Conservation (phyloP, 371 early-diverging fungal species). For the Lichtheimia corymbifera region DNA sequence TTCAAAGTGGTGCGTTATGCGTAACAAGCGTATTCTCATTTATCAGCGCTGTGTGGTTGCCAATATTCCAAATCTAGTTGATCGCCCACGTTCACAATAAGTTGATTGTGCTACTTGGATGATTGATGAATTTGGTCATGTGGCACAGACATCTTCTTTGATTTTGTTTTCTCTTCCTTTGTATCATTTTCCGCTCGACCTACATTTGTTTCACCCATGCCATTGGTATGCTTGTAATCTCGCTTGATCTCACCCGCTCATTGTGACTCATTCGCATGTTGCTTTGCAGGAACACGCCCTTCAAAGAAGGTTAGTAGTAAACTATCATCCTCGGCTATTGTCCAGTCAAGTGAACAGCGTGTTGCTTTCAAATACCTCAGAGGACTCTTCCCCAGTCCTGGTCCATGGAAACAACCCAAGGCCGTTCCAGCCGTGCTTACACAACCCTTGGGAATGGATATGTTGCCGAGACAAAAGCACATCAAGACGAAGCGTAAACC, state of each 20-base stretch:
- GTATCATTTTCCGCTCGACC: neutral
- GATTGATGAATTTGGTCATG: no score
- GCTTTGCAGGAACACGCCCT: slow-evolving; percentile 76
- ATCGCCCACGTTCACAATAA: no score
- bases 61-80: no score
- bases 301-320: slow-evolving; percentile 58
- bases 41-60: no score
- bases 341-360: neutral
- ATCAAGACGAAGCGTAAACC: slow-evolving; percentile 63
- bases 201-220: slow-evolving; percentile 7
- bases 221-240: slow-evolving; percentile 5
- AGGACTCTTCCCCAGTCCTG: slow-evolving; percentile 73
- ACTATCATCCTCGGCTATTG: neutral
- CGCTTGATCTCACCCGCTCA: no score
- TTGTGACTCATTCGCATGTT: no score
- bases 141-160: neutral
- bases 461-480: slow-evolving; percentile 68
- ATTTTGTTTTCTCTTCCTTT: slow-evolving; percentile 4
- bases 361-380: slow-evolving; percentile 16
- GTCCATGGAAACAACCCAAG: slow-evolving; percentile 78
- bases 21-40: no score
- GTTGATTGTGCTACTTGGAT: no score
- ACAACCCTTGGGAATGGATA: slow-evolving; percentile 66
- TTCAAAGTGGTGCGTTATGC: no score
- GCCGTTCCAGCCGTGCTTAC: slow-evolving; percentile 44